These are phyloP conservation scores for Neltuma alba DNA, from an alignment of 306 rosid genomes.

Conservation along the genomic window DNA sequence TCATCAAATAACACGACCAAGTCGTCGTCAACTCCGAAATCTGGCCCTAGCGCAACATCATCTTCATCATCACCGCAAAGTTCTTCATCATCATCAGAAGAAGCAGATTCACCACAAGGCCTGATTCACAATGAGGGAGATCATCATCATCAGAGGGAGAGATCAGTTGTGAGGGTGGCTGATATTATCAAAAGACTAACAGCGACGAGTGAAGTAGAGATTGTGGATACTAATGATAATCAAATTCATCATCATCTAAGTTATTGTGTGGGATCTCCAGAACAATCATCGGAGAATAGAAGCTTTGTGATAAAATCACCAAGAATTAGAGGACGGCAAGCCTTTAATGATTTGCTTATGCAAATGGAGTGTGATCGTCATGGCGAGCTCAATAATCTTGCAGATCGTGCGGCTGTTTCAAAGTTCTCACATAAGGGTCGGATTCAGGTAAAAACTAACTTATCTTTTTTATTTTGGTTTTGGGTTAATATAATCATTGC, in stretches of 20 bases:
- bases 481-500: too few relatives aligned
- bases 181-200: constrained; percentile 70
- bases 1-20: constrained; percentile 3
- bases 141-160: constrained; percentile 47
- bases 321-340: constrained; percentile 73
- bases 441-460: constrained; percentile 62
- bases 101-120: not conserved
- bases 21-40: not conserved
- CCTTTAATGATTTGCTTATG: constrained; percentile 69
- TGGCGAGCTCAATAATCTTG: constrained; percentile 57
- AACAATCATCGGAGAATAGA: not conserved
- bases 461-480: too few relatives aligned
- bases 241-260: constrained; percentile 28
- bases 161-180: constrained; percentile 58
- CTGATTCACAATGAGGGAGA: not conserved
- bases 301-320: constrained; percentile 38
- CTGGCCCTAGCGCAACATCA: constrained; percentile 27
- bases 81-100: constrained; percentile 30
- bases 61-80: constrained; percentile 35
- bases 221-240: not conserved
- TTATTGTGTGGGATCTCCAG: constrained; percentile 46
- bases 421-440: constrained; percentile 74
- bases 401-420: constrained; percentile 63
- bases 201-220: constrained; percentile 47
- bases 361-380: constrained; percentile 63